These are phyloP conservation scores for Xerocomus amazonicus DNA, from an alignment of 1,284 basidiomycete species.

Conservation along the genomic window DNA sequence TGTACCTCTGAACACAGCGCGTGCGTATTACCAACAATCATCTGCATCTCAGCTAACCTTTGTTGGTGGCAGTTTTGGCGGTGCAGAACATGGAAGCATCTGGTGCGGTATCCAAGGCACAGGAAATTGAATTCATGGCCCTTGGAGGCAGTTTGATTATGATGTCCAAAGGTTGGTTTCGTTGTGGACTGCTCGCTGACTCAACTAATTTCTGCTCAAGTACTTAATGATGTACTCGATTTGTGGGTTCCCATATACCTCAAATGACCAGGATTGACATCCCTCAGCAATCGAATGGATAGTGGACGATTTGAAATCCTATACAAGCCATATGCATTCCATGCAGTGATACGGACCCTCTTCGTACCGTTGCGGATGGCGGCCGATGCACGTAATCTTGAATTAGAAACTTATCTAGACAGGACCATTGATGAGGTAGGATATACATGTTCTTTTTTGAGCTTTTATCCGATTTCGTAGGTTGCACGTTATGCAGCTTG, in stretches of 20 bases:
- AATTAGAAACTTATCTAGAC: constrained; percentile 71
- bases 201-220: constrained; percentile 35
- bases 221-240: constrained; percentile 85
- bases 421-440: constrained; percentile 62
- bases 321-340: constrained; percentile 77
- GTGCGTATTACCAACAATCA: constrained; percentile 41
- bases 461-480: constrained; percentile 27
- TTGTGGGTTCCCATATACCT: constrained; percentile 47
- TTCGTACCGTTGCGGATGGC: constrained; percentile 75
- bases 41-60: constrained; percentile 4
- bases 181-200: neutral
- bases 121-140: constrained; percentile 78
- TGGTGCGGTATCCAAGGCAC: constrained; percentile 56
- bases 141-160: constrained; percentile 80
- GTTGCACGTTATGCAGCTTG: constrained; percentile 54
- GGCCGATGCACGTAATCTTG: constrained; percentile 66
- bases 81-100: constrained; percentile 87
- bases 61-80: constrained; percentile 57
- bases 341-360: constrained; percentile 77
- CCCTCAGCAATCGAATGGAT: constrained; percentile 61
- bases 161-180: constrained; percentile 74
- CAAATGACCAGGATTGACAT: constrained; percentile 1
- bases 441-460: constrained; percentile 29
- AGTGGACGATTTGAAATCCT: constrained; percentile 75
- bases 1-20: constrained; percentile 87